Conservation (phyloP, 2,329 filamentous ascomycete species). For the Penicillium sp. region DNA sequence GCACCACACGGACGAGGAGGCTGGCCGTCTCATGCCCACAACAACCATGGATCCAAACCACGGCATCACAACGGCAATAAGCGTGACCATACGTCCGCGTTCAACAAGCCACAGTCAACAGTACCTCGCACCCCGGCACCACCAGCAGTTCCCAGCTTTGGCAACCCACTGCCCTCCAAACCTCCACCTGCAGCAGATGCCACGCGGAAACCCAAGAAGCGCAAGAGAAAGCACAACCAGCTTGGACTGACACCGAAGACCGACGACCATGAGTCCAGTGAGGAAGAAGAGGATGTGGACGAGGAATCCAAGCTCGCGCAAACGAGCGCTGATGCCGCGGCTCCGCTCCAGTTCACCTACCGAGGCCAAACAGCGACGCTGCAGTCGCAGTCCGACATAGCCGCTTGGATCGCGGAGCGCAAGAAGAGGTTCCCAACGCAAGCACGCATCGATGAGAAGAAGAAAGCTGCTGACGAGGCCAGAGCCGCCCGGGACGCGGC, state of each 20-base stretch:
- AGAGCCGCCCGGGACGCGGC: slow-evolving; percentile 47
- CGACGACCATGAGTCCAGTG: slow-evolving; percentile 49
- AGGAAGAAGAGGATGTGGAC: slow-evolving; percentile 48
- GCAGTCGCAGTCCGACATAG: slow-evolving; percentile 65
- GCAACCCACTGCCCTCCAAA: slow-evolving; percentile 46
- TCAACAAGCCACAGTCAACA: slow-evolving; percentile 35
- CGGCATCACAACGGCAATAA: slow-evolving; percentile 34
- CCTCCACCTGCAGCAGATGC: slow-evolving; percentile 41
- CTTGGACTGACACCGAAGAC: slow-evolving; percentile 50
- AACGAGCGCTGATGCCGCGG: slow-evolving; percentile 16
- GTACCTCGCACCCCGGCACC: slow-evolving; percentile 39
- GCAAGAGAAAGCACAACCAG: slow-evolving; percentile 49
- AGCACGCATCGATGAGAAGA: slow-evolving; percentile 63
- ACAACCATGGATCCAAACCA: slow-evolving; percentile 24
- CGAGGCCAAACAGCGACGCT: slow-evolving; percentile 57
- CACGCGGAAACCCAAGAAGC: slow-evolving; percentile 41
- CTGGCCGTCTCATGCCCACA: slow-evolving; percentile 26
- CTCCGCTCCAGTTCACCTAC: slow-evolving; percentile 55
- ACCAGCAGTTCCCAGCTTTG: slow-evolving; percentile 49
- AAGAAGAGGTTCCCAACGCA: slow-evolving; percentile 78
- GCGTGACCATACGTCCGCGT: slow-evolving; percentile 41
- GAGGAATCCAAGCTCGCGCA: slow-evolving; percentile 47
- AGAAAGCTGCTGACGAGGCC: slow-evolving; percentile 65
- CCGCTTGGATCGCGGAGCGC: slow-evolving; percentile 78
- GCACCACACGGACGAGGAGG: slow-evolving; percentile 23